phyloP scores from a whole-genome alignment of 23 red algal genomes.

The Gracilaria vermiculophylla region DNA sequence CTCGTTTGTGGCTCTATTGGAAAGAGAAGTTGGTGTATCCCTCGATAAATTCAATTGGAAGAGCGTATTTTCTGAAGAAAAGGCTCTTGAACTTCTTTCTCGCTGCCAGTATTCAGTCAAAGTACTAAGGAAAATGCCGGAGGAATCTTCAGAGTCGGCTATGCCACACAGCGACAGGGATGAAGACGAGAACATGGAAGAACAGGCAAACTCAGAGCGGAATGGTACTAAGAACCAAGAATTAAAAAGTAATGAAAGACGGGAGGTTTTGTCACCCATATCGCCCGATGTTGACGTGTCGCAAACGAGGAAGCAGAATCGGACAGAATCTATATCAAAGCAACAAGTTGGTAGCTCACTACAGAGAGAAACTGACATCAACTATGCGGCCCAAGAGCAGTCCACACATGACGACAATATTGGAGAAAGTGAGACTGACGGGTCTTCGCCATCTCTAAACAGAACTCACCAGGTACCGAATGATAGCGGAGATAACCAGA shows the following conservation, averaged over 20 bases:
- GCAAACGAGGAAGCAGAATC: background rate
- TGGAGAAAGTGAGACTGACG: background rate
- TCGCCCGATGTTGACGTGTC: conserved; percentile 2
- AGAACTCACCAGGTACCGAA: background rate
- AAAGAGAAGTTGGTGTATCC: conserved; percentile 3
- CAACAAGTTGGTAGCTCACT: background rate
- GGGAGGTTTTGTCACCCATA: conserved; percentile 8
- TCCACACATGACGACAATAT: background rate
- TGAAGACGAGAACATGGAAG: background rate
- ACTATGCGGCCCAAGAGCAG: background rate
- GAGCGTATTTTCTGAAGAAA: background rate
- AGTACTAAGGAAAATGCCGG: background rate
- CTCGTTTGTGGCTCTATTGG: background rate
- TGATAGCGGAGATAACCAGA: background rate
- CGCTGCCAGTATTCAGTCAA: background rate
- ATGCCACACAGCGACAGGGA: background rate
- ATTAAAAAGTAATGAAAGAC: background rate
- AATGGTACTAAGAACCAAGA: background rate
- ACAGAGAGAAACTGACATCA: background rate
- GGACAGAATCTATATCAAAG: no score
- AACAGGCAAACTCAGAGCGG: background rate
- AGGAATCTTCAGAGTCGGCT: background rate
- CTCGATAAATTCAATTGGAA: background rate
- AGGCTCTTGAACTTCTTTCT: background rate
- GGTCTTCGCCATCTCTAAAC: background rate